phyloP scores from a whole-genome alignment of 352 stramenopile genomes.

The Phytophthora idaei region DNA sequence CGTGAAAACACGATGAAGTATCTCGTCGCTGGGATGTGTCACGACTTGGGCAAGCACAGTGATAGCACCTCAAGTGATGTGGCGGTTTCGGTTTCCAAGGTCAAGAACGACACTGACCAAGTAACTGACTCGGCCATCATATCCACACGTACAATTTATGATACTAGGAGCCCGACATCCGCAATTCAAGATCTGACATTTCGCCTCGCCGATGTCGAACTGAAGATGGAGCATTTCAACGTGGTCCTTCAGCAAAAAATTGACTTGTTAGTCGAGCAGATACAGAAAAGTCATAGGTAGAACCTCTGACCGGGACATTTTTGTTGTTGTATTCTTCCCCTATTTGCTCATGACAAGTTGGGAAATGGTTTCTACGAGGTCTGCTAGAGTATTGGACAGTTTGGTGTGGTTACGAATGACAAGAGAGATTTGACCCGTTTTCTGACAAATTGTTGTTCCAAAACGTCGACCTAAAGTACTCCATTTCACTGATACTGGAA shows the following conservation, averaged over 20 bases:
- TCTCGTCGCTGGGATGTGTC: background rate
- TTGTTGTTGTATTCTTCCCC: too few species aligned
- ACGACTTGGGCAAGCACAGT: background rate
- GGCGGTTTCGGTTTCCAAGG: background rate
- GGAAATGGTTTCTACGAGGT: slow-evolving; percentile 29
- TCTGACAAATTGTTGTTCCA: too few species aligned
- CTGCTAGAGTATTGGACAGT: slow-evolving; percentile 24
- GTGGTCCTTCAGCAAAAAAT: slow-evolving; percentile 2
- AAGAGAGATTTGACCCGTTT: too few species aligned
- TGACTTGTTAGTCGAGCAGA: background rate
- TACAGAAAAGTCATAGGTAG: background rate
- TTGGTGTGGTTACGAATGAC: slow-evolving; percentile 47
- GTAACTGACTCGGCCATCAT: background rate
- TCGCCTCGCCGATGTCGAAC: background rate
- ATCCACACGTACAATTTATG: background rate
- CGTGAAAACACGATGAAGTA: background rate
- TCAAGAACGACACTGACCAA: background rate
- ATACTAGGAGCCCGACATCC: background rate
- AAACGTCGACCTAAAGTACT: too few species aligned
- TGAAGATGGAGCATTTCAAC: slow-evolving; percentile 12
- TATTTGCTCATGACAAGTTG: background rate
- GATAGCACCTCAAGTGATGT: background rate
- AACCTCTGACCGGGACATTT: too few species aligned
- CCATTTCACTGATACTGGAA: too few species aligned
- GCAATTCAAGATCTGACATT: too few species aligned